Evolutionary conservation across 2,329 filamentous ascomycete genomes (phyloP).

Genomic region (Xylaria multiplex): DNA sequence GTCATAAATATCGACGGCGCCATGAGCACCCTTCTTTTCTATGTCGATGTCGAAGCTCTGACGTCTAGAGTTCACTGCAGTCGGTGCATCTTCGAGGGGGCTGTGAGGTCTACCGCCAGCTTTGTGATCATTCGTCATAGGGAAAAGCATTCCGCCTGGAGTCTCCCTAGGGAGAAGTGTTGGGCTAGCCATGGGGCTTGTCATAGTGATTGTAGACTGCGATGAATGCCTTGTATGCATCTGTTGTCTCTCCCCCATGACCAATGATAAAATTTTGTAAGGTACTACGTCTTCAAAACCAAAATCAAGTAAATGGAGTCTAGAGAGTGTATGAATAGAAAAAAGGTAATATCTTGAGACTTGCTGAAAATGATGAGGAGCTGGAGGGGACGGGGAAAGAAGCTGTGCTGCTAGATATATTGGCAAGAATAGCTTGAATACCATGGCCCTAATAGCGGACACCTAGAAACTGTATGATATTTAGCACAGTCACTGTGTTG

Average conservation of each 20-base stretch:
- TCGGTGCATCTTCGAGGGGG: slow-evolving; percentile 21
- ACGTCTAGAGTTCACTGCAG: slow-evolving; percentile 28
- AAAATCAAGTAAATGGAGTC: background rate
- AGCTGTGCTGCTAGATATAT: slow-evolving; percentile 14
- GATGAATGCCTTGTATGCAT: slow-evolving; percentile 4
- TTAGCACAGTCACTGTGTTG: slow-evolving; percentile 19
- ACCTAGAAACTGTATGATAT: slow-evolving; percentile 11
- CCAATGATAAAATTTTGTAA: background rate
- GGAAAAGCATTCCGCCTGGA: background rate
- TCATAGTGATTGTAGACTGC: background rate
- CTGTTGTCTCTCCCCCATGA: slow-evolving; percentile 8
- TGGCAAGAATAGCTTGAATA: background rate
- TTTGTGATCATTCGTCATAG: background rate
- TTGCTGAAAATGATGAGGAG: background rate
- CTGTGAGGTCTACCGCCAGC: slow-evolving; percentile 6
- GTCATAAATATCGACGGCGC: slow-evolving; percentile 43
- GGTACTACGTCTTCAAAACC: background rate
- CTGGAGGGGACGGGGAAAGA: background rate
- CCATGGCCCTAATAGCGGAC: background rate
- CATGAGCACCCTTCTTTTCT: slow-evolving; percentile 12
- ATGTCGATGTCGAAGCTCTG: slow-evolving; percentile 21
- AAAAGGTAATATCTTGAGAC: background rate
- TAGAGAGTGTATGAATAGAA: slow-evolving; percentile 18
- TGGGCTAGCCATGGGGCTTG: slow-evolving; percentile 1
- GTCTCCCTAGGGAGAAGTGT: background rate